These are phyloP conservation scores for Dictyostelium gargantuum DNA, from an alignment of 208 protist species.

Conservation along the genomic window DNA sequence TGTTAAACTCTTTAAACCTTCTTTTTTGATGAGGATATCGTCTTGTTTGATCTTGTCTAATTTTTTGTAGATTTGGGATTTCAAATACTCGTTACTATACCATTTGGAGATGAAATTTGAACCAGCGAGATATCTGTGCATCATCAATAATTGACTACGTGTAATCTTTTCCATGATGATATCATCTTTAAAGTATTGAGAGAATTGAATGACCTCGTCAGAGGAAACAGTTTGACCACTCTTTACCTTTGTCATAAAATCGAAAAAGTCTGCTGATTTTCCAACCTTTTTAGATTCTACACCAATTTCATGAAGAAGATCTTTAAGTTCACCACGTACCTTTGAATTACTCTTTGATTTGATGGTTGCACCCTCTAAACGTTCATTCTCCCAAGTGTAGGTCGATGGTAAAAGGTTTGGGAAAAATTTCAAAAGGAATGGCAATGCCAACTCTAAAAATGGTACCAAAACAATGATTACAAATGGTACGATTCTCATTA, in stretches of 20 bases:
- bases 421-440: constrained; percentile 96
- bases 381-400: constrained; percentile 75
- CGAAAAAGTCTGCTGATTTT: constrained; percentile 67
- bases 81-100: constrained; percentile 46
- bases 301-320: constrained; percentile 74
- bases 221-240: constrained; percentile 64
- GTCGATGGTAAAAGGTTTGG: constrained; percentile 96
- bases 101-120: constrained; percentile 48
- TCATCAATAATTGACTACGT: constrained; percentile 73
- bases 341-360: constrained; percentile 69
- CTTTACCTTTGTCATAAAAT: constrained; percentile 75
- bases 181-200: constrained; percentile 84
- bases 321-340: constrained; percentile 79
- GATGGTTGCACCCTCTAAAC: constrained; percentile 65
- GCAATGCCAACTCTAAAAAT: constrained; percentile 95
- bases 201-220: constrained; percentile 76
- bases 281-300: constrained; percentile 3
- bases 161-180: constrained; percentile 84
- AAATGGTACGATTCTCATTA: constrained; percentile 96
- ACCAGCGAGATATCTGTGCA: constrained; percentile 73
- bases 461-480: constrained; percentile 96
- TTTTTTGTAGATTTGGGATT: constrained; percentile 58
- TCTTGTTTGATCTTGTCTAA: constrained; percentile 65
- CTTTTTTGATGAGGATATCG: constrained; percentile 56
- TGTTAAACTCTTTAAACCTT: constrained; percentile 29